A percentile compares a stretch with the other conserved stretches of the same genome.
phyloP scores from a whole-genome alignment of 805 yeast genomes.

The Kluyveromyces wickerhamii region DNA sequence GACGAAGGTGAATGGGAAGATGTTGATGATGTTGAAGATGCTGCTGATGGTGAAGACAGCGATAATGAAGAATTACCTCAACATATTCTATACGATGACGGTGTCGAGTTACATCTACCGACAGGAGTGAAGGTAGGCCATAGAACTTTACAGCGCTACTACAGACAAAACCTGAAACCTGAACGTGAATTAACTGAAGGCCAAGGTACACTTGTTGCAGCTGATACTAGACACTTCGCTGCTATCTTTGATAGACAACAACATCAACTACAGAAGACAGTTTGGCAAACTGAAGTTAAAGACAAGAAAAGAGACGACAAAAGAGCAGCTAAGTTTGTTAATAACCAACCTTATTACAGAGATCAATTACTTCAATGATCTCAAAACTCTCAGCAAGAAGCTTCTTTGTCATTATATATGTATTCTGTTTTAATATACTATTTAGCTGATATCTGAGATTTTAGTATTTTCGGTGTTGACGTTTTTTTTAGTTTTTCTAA shows the following conservation, averaged over 20 bases:
- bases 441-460: no score
- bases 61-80: constrained; percentile 29
- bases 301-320: constrained; percentile 42
- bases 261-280: constrained; percentile 45
- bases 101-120: constrained; percentile 71
- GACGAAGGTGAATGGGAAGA: constrained; percentile 28
- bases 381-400: no score
- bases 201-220: constrained; percentile 79
- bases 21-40: constrained; percentile 26
- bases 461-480: no score
- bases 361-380: constrained; percentile 56
- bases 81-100: constrained; percentile 46
- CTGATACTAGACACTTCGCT: constrained; percentile 55
- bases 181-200: constrained; percentile 59
- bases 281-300: constrained; percentile 58
- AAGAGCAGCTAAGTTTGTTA: constrained; percentile 69
- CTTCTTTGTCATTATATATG: no score
- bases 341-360: constrained; percentile 83
- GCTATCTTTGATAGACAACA: constrained; percentile 38
- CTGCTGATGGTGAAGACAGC: constrained; percentile 24
- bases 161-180: constrained; percentile 63
- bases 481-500: no score
- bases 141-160: constrained; percentile 70
- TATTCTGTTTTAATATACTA: no score
- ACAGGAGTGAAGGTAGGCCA: constrained; percentile 83